Conservation (phyloP, 768 basidiomycete species). For the Russula brevipes region DNA sequence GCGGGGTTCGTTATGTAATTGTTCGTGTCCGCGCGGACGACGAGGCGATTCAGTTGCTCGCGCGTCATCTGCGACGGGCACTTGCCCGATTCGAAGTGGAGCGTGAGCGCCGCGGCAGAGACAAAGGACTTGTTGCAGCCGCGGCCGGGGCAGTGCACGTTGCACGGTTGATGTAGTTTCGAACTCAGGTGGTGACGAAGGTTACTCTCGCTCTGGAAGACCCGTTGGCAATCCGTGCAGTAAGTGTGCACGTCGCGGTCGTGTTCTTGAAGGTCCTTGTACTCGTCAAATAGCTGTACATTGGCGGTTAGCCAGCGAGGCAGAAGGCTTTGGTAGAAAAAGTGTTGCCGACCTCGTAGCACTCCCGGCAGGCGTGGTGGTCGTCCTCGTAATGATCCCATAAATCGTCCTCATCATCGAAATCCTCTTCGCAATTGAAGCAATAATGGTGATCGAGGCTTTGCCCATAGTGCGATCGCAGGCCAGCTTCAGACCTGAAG, state of each 20-base stretch:
- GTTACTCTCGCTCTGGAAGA: slow-evolving; percentile 40
- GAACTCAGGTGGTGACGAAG: slow-evolving; percentile 51
- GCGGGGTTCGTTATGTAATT: slow-evolving; percentile 11
- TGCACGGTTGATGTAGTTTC: slow-evolving; percentile 41
- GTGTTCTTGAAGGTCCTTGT: slow-evolving; percentile 18
- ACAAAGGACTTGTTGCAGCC: slow-evolving; percentile 48
- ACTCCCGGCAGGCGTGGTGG: slow-evolving; percentile 5
- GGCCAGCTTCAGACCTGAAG: not conserved
- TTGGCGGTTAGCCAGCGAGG: not conserved
- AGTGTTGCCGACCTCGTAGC: not conserved
- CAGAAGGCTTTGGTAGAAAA: not conserved
- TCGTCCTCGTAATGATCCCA: slow-evolving; percentile 3
- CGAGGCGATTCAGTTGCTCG: slow-evolving; percentile 21
- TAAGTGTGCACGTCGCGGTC: slow-evolving; percentile 32
- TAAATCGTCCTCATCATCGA: slow-evolving; percentile 3
- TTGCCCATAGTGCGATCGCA: not conserved
- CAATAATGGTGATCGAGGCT: not conserved
- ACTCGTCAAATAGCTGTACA: slow-evolving; percentile 1
- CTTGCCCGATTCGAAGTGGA: slow-evolving; percentile 57
- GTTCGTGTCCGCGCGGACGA: not conserved
- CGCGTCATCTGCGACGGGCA: slow-evolving; percentile 49
- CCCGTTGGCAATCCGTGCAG: slow-evolving; percentile 42
- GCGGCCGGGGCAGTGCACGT: slow-evolving; percentile 35
- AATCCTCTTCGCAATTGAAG: not conserved
- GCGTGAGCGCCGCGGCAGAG: slow-evolving; percentile 47